phyloP scores from a whole-genome alignment of 257 asterid species.

The Solanum appendiculatum region DNA sequence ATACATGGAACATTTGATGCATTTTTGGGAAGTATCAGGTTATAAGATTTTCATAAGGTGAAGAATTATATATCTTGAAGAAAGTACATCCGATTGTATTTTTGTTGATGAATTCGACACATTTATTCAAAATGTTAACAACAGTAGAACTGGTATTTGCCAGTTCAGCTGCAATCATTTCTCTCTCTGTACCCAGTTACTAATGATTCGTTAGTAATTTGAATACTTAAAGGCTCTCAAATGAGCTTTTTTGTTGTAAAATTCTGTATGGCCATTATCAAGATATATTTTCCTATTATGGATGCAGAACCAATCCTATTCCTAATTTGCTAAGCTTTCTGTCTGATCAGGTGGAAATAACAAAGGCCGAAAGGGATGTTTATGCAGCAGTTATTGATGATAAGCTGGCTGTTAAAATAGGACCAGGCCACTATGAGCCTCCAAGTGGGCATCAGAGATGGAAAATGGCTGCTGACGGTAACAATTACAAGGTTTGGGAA shows the following conservation, averaged over 20 bases:
- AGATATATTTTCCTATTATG: neutral
- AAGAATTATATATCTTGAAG: neutral
- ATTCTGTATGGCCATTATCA: neutral
- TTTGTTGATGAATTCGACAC: neutral
- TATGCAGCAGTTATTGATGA: constrained; percentile 83
- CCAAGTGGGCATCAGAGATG: constrained; percentile 34
- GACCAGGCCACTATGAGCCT: constrained; percentile 88
- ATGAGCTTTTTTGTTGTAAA: neutral
- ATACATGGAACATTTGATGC: neutral
- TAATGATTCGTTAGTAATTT: neutral
- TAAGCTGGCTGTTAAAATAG: constrained; percentile 72
- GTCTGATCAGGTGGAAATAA: constrained; percentile 45
- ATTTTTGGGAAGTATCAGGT: neutral
- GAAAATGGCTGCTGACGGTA: constrained; percentile 63
- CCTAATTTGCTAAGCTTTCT: neutral
- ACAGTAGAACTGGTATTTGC: neutral
- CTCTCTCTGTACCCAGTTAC: neutral
- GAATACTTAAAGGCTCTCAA: neutral
- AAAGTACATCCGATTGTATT: neutral
- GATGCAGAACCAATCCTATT: neutral
- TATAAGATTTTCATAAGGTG: neutral
- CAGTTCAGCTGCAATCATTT: neutral
- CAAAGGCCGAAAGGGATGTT: constrained; percentile 82
- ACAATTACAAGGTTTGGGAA: constrained; percentile 80
- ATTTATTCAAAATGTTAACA: neutral